Base-by-base conservation (phyloP, 73 alveolate genomes). In the Effrenium voratum region DNA sequence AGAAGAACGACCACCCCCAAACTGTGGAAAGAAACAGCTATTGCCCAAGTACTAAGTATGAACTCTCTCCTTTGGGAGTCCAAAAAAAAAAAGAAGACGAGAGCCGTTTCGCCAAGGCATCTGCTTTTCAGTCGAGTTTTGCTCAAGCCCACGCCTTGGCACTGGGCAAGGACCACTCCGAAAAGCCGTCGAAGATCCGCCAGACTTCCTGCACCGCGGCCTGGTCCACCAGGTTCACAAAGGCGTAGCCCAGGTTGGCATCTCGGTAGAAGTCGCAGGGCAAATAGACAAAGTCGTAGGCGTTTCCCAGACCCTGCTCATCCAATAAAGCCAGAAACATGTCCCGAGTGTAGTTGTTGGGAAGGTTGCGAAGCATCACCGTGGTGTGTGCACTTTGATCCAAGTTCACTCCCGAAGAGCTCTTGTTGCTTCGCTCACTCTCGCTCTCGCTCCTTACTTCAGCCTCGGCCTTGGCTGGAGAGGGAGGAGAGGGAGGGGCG, bases 211-310 rank as follows among this genome's bases (percentile, higher is more conserved):
- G 41, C 40, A 63, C 76, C 41, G 76, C 76, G 41, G 41, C 76
- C 41, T 40, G 41, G 34, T 63, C 76, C 76, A 73, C 84, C 46
- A 73, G 49, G 84, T 73, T 73, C 84, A 73, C 84, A 49, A 73
- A 73, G 50, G 84, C 84, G 34, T 73, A 73, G 84, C 84, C 84
- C 10, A 73, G 84, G 84, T 41, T 41, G 13, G 84, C 84, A n/a
- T 38, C n/a, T 8, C 84, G 46, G 52, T 73, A 38, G 50, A 73
- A 73, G 84, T 73, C 84, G n/a, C 46, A 38, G 46, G 84, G 84
- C 84, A 73, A 38, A 49, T 73, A 73, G 50, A 73, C 84, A 36
- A 73, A 73, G 55, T 73, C 84, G 84, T 73, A 73, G 43, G n/a
- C n/a, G n/a, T n/a, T n/a, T 10, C 34, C 34, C 40, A 60, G 34